Percentiles rank a stretch among this genome's conserved stretches.
Conservation (phyloP, 495 filamentous ascomycete genomes). For the Elasticomyces elasticus region DNA sequence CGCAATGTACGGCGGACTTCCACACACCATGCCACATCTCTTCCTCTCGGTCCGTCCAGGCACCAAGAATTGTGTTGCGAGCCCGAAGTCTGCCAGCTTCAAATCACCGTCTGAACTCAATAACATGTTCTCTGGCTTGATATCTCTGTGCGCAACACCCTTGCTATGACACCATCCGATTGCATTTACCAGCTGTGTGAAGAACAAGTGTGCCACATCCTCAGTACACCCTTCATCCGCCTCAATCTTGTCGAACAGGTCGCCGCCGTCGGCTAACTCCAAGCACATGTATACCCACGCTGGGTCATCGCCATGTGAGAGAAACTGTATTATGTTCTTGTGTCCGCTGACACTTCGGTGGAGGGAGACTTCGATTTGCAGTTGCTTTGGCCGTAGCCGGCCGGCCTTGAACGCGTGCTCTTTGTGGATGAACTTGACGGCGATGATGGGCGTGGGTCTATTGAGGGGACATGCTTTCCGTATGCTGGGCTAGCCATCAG, state of each 20-base stretch:
- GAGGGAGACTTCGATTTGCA: slow-evolving; percentile 77
- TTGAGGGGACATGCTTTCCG: slow-evolving; percentile 80
- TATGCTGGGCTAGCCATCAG: slow-evolving; percentile 48
- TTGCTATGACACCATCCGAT: slow-evolving; percentile 86
- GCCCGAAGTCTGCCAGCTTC: slow-evolving; percentile 94
- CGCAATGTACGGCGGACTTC: slow-evolving; percentile 93
- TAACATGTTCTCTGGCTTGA: slow-evolving; percentile 38
- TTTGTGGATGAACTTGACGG: slow-evolving; percentile 98
- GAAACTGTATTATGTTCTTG: slow-evolving; percentile 86
- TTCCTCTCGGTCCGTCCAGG: slow-evolving; percentile 74
- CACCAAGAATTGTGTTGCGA: slow-evolving; percentile 70
- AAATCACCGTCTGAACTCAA: slow-evolving; percentile 67
- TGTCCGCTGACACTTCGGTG: slow-evolving; percentile 82
- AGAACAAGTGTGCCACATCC: slow-evolving; percentile 93
- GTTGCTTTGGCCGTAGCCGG: slow-evolving; percentile 76
- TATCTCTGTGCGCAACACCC: slow-evolving; percentile 37
- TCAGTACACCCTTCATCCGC: slow-evolving; percentile 86
- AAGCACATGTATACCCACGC: slow-evolving; percentile 98
- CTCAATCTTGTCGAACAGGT: slow-evolving; percentile 99
- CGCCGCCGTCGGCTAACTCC: slow-evolving; percentile 91
- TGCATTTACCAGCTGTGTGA: slow-evolving; percentile 79
- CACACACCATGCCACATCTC: slow-evolving; percentile 77
- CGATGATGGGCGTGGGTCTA: slow-evolving; percentile 66
- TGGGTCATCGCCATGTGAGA: slow-evolving; percentile 72
- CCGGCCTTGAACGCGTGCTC: slow-evolving; percentile 82